Conservation (phyloP, 331 rosid species). For the Spiraea crenata region DNA sequence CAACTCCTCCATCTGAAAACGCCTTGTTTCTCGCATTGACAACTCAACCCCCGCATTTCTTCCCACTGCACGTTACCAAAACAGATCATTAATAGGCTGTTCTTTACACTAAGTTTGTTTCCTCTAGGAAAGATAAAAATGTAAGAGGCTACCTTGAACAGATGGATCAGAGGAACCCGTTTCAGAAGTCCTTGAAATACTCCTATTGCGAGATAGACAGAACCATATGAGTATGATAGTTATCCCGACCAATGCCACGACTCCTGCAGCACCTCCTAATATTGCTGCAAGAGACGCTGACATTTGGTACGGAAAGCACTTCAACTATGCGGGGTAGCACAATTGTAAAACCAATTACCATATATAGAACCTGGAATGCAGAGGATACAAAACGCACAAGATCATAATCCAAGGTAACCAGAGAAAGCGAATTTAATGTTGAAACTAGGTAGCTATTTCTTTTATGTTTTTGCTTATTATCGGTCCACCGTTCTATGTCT, state of each 20-base stretch:
- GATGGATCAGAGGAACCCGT: conserved; percentile 95
- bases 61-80: conserved; percentile 52
- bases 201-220: conserved; percentile 48
- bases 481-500: neutral
- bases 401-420: conserved; percentile 35
- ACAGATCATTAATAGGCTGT: conserved; percentile 19
- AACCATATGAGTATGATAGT: conserved; percentile 55
- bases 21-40: conserved; percentile 62
- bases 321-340: conserved; percentile 50
- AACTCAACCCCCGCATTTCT: conserved; percentile 68
- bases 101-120: conserved; percentile 4
- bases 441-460: neutral
- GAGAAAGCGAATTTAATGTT: neutral
- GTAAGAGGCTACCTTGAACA: conserved; percentile 54
- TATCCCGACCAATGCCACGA: conserved; percentile 85
- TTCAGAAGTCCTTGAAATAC: conserved; percentile 72
- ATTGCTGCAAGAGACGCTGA: conserved; percentile 87
- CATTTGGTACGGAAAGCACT: conserved; percentile 73
- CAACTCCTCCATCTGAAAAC: conserved; percentile 76
- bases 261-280: conserved; percentile 96
- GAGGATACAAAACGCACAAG: conserved; percentile 20
- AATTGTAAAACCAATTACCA: conserved; percentile 31
- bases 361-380: conserved; percentile 60
- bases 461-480: neutral
- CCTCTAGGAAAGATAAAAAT: conserved; percentile 5